Base-by-base conservation (phyloP, 2,329 filamentous ascomycete species). In the Colletotrichum eleusines region DNA sequence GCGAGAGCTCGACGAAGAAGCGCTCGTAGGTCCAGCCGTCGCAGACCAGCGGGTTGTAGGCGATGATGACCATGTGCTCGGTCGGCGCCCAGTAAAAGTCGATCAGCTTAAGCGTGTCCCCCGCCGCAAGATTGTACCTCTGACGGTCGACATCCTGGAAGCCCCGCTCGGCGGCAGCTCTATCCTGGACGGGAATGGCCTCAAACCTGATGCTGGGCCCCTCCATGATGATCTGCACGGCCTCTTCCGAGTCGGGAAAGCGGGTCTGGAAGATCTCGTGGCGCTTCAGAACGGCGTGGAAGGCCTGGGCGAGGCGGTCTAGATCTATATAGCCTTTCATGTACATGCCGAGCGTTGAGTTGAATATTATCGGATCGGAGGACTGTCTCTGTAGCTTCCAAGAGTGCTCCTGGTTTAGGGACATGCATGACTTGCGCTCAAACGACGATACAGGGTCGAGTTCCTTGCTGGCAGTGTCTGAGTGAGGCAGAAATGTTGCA, bases 281-380 rank as follows among this genome's bases (percentile, higher is more conserved):
- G 18, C 75, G 71, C 1, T 57, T 40, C 2, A 73, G 73, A 1
- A 82, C 75, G 8, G 53, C 18, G 1, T 76, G 62, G 16, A 85
- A 67, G 0, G 84, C 82, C 46, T 70, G 69, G 5, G 75, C 72
- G 9, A 85, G 73, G 2, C 76, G 71, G 62, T 0, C 85, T 50
- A 9, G 60, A 63, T 0, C 83, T 83, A 2, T 48, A 74, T 5
- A 85, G 44, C 5, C 76, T 66, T 65, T 77, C 75, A 1, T 54
- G 3, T 60, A 74, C 1, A 78, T 71, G 3, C 61, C 74, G 1
- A 78, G 71, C 2, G 81, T 78, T 35, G 81, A 76, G 72, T 87
- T 81, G 78, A 44, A 81, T 75, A 71, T 86, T 86, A 69, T 79
- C 80, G 3, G 80, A 51, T 85, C 79, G 5, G 81, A 66, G 1